Percentiles rank a stretch among this genome's conserved stretches.
These are phyloP conservation scores for Penicillium brasilianum DNA, from an alignment of 2,329 filamentous ascomycete species.

Conservation along the genomic window DNA sequence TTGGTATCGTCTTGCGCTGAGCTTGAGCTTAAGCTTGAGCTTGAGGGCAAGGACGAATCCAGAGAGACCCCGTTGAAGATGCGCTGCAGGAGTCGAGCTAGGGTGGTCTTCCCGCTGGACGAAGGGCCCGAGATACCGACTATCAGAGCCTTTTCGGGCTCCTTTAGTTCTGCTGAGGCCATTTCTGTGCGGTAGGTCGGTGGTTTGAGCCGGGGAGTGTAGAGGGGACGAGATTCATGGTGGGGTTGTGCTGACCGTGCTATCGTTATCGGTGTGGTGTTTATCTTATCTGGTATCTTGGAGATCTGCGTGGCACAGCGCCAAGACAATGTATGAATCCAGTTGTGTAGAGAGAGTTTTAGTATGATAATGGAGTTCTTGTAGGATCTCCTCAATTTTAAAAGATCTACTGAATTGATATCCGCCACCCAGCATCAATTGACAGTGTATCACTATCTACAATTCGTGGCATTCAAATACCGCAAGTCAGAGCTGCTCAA, in stretches of 20 bases:
- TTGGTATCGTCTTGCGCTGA: neutral
- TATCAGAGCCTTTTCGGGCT: constrained; percentile 55
- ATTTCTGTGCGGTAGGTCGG: constrained; percentile 8
- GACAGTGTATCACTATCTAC: no score
- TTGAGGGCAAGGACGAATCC: neutral
- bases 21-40: neutral
- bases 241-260: constrained; percentile 3
- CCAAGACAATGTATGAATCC: neutral
- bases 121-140: constrained; percentile 88
- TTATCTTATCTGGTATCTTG: neutral
- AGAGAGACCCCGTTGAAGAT: constrained; percentile 65
- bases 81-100: constrained; percentile 80
- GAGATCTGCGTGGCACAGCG: neutral
- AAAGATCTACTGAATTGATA: no score
- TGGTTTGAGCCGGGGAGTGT: constrained; percentile 12
- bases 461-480: no score
- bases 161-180: neutral
- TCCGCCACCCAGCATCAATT: no score
- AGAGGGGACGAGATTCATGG: neutral
- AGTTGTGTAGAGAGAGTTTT: neutral
- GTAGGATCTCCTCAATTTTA: no score
- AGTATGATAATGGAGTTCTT: no score
- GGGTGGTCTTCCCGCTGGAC: constrained; percentile 92
- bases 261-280: neutral
- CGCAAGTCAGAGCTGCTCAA: no score